Evolutionary conservation across 768 basidiomycete species (phyloP).

Genomic region (Trametes villosa): DNA sequence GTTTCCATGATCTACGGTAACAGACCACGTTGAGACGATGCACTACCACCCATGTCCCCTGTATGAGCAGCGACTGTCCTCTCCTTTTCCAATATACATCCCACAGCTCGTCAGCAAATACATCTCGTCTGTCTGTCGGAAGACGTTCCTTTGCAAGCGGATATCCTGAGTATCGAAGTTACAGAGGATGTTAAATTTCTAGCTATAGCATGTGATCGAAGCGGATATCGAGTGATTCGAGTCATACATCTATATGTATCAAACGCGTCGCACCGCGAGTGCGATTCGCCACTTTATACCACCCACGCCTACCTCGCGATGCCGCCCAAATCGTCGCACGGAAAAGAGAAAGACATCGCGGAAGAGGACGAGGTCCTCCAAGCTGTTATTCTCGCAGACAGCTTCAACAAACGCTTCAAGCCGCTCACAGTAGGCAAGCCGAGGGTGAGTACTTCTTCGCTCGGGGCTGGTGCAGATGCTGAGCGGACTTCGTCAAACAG

Average conservation of each 20-base stretch:
- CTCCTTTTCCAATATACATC: conserved; percentile 19
- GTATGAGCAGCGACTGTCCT: conserved; percentile 15
- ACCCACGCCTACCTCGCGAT: conserved; percentile 41
- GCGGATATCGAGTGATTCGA: conserved; percentile 19
- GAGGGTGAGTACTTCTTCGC: conserved; percentile 56
- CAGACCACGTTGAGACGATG: conserved; percentile 16
- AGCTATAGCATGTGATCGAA: too few species aligned
- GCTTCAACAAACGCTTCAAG: conserved; percentile 91
- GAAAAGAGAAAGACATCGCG: conserved; percentile 67
- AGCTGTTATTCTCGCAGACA: conserved; percentile 94
- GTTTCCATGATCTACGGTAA: conserved; percentile 16
- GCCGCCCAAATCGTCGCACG: conserved; percentile 62
- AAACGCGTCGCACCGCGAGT: neutral
- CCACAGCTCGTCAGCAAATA: neutral
- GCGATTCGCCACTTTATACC: neutral
- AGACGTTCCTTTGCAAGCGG: neutral
- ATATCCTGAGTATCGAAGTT: too few species aligned
- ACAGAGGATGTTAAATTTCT: too few species aligned
- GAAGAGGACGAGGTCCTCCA: conserved; percentile 89
- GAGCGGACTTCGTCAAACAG: conserved; percentile 43
- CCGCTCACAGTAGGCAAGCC: conserved; percentile 89
- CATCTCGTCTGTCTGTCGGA: too few species aligned
- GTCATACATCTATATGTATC: conserved; percentile 14
- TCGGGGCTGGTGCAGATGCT: neutral
- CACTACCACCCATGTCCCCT: conserved; percentile 5